Evolutionary conservation across 805 yeast genomes (phyloP).

Genomic region (Kodamaea neixiangensis): DNA sequence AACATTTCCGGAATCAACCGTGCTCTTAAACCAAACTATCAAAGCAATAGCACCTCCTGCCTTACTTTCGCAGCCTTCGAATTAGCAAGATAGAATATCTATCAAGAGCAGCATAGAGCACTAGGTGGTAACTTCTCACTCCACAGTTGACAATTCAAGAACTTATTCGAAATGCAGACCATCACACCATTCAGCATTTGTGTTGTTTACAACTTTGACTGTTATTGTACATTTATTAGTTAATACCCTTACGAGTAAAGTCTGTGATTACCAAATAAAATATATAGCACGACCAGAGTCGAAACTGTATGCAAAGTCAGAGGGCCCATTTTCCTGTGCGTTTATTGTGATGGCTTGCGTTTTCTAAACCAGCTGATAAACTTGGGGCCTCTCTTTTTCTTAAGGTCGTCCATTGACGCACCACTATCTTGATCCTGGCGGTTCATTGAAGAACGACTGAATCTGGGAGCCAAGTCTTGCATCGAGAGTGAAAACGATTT

Average conservation of each 20-base stretch:
- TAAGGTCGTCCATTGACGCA: conserved; percentile 10
- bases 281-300: neutral
- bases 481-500: conserved; percentile 23
- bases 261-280: neutral
- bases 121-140: too few relatives aligned
- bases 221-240: neutral
- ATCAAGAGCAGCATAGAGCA: too few relatives aligned
- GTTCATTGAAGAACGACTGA: conserved; percentile 12
- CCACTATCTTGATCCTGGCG: neutral
- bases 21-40: too few relatives aligned
- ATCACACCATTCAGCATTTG: too few relatives aligned
- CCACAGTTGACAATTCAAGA: too few relatives aligned
- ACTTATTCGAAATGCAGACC: too few relatives aligned
- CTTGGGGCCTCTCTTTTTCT: conserved; percentile 19
- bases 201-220: too few relatives aligned
- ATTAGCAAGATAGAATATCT: too few relatives aligned
- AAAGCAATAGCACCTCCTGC: too few relatives aligned
- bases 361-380: conserved; percentile 28
- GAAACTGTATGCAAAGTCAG: conserved; percentile 1
- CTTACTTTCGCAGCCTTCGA: too few relatives aligned
- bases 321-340: neutral
- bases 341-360: conserved; percentile 9
- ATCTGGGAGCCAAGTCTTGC: conserved; percentile 21
- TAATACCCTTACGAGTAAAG: neutral
- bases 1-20: too few relatives aligned